These are phyloP conservation scores for Toxoplasma gondii DNA, from an alignment of 169 alveolate genomes.

Conservation along the genomic window DNA sequence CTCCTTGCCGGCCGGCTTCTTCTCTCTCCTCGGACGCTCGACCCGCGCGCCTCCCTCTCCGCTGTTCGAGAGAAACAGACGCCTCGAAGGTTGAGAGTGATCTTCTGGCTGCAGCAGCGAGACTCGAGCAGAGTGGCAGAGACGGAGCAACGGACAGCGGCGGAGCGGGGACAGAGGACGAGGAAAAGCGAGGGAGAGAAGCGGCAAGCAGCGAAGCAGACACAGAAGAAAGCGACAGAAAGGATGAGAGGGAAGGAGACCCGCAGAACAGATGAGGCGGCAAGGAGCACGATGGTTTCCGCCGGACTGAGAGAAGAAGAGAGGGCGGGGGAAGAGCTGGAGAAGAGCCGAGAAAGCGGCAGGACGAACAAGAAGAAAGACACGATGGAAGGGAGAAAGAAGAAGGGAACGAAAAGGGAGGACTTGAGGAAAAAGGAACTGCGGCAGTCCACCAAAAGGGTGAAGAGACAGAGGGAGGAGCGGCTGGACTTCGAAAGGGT, in stretches of 20 bases:
- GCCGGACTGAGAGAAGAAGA: neutral
- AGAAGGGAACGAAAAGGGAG: neutral
- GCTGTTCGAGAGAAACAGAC: neutral
- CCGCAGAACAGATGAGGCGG: too few relatives aligned
- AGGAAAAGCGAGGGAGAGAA: too few relatives aligned
- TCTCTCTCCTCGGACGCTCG: neutral
- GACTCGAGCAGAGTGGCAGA: too few relatives aligned
- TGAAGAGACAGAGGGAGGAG: neutral
- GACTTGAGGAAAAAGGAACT: neutral
- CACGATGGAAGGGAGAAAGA: neutral
- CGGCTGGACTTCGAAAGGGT: neutral
- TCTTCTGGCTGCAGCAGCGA: too few relatives aligned
- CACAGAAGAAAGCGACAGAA: too few relatives aligned
- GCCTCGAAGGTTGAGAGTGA: neutral
- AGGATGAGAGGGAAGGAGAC: too few relatives aligned
- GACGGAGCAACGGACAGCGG: too few relatives aligned
- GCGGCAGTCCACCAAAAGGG: neutral
- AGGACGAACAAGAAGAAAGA: neutral
- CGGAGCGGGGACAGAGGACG: too few relatives aligned
- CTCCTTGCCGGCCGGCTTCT: neutral
- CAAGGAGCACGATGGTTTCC: too few relatives aligned
- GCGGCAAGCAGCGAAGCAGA: too few relatives aligned
- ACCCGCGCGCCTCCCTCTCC: neutral
- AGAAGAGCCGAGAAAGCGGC: neutral
- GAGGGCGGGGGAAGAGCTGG: neutral